Conservation (phyloP, 1,139 yeast genomes). For the Nadsonia commutata region DNA sequence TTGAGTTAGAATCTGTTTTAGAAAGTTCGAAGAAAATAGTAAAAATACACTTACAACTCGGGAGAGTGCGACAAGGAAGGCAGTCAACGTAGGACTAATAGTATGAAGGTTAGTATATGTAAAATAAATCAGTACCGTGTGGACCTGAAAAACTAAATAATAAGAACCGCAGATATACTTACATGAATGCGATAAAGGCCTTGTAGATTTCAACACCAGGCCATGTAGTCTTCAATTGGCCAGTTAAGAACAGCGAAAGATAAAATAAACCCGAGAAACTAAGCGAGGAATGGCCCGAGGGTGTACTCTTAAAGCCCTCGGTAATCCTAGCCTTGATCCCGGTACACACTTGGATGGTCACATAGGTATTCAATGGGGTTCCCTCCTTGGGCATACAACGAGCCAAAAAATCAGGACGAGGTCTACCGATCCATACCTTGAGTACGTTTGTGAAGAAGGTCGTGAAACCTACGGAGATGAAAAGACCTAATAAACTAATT, state of each 20-base stretch:
- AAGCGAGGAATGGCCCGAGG: conserved; percentile 67
- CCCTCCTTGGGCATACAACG: conserved; percentile 44
- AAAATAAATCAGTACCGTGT: too few relatives aligned
- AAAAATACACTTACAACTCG: conserved; percentile 13
- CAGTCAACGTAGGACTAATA: conserved; percentile 16
- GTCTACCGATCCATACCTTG: conserved; percentile 66
- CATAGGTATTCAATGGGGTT: conserved; percentile 26
- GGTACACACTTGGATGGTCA: conserved; percentile 41
- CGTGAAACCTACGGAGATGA: conserved; percentile 27
- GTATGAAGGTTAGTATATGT: too few relatives aligned
- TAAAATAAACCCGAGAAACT: conserved; percentile 56
- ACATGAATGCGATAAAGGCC: conserved; percentile 16
- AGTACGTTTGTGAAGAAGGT: conserved; percentile 39
- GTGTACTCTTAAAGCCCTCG: conserved; percentile 71
- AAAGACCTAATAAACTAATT: conserved; percentile 31
- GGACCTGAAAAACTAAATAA: not conserved
- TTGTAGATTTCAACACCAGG: conserved; percentile 21
- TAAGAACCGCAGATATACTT: conserved; percentile 2
- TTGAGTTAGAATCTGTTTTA: not conserved
- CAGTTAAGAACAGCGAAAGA: conserved; percentile 46
- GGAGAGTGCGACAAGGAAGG: conserved; percentile 16
- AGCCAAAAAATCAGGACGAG: conserved; percentile 65
- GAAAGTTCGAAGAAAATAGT: conserved; percentile 21
- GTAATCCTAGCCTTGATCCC: conserved; percentile 24
- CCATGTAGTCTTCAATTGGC: conserved; percentile 33